Percentiles rank a stretch among this genome's conserved stretches.
phyloP scores from a whole-genome alignment of 192 early-diverging fungal species.

The Pilaira anomala region DNA sequence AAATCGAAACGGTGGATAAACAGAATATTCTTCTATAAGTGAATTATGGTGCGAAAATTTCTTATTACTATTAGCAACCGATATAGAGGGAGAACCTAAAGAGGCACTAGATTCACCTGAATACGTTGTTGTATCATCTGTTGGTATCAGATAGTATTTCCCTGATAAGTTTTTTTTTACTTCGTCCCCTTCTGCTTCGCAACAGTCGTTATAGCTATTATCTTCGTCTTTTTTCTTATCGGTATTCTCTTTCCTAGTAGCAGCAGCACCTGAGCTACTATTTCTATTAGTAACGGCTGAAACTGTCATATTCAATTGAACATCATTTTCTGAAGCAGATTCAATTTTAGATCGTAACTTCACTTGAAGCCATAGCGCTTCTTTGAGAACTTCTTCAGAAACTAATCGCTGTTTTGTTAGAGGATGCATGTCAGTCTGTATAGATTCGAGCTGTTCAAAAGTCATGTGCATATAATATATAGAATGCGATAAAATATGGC shows the following conservation, averaged over 20 bases:
- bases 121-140: constrained; percentile 34
- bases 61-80: not conserved
- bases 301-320: constrained; percentile 25
- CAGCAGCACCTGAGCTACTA: no score
- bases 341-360: constrained; percentile 46
- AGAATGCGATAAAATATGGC: constrained; percentile 34
- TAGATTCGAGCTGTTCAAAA: constrained; percentile 45
- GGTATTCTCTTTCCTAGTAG: not conserved
- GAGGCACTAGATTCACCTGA: constrained; percentile 35
- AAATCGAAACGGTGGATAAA: constrained; percentile 52
- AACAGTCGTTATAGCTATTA: no score
- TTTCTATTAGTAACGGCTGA: not conserved
- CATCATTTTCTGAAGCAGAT: constrained; percentile 32
- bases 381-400: constrained; percentile 34
- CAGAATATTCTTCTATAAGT: constrained; percentile 25
- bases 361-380: constrained; percentile 54
- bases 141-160: constrained; percentile 25
- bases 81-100: constrained; percentile 9
- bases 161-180: not conserved
- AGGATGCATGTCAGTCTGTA: constrained; percentile 40
- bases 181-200: no score
- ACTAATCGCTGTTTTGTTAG: constrained; percentile 32
- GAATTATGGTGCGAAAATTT: not conserved
- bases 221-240: not conserved
- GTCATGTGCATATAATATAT: constrained; percentile 58